Conservation (phyloP, 768 basidiomycete genomes). For the Lactarius sanguifluus region DNA sequence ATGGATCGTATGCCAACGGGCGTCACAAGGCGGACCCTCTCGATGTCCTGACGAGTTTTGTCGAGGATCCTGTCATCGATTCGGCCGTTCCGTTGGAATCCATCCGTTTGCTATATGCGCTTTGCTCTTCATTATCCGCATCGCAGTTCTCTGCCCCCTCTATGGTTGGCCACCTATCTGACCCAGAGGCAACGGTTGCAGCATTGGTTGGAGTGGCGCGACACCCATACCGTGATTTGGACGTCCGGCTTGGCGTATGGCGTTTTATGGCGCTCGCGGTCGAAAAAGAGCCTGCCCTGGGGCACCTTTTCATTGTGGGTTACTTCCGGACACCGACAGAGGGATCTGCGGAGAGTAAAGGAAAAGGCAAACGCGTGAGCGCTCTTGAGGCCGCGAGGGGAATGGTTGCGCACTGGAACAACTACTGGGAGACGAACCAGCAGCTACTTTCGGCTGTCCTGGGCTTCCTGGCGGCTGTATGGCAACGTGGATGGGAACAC, state of each 20-base stretch:
- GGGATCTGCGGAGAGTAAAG: constrained; percentile 36
- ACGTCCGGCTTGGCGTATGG: constrained; percentile 78
- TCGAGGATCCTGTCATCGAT: constrained; percentile 64
- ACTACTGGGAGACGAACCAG: constrained; percentile 76
- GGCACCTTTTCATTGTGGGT: constrained; percentile 75
- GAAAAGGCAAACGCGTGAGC: constrained; percentile 44
- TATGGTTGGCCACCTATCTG: constrained; percentile 73
- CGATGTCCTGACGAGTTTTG: constrained; percentile 68
- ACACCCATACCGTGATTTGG: constrained; percentile 76
- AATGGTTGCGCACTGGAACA: constrained; percentile 67
- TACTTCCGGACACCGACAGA: constrained; percentile 56
- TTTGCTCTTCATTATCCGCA: constrained; percentile 63
- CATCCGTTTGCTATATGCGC: constrained; percentile 60
- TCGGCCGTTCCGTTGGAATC: constrained; percentile 62
- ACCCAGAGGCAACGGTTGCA: constrained; percentile 69
- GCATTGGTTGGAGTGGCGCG: constrained; percentile 69
- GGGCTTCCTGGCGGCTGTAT: constrained; percentile 72
- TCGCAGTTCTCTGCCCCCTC: constrained; percentile 64
- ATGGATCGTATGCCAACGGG: constrained; percentile 43
- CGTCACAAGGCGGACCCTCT: constrained; percentile 64
- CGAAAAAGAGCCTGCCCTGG: constrained; percentile 83
- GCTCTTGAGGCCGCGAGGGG: constrained; percentile 69
- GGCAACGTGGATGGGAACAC: constrained; percentile 81
- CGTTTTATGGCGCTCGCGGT: constrained; percentile 77
- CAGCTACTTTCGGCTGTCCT: constrained; percentile 71